Base-by-base conservation (phyloP, 2,329 filamentous ascomycete species). In the Cercospora citrullina region DNA sequence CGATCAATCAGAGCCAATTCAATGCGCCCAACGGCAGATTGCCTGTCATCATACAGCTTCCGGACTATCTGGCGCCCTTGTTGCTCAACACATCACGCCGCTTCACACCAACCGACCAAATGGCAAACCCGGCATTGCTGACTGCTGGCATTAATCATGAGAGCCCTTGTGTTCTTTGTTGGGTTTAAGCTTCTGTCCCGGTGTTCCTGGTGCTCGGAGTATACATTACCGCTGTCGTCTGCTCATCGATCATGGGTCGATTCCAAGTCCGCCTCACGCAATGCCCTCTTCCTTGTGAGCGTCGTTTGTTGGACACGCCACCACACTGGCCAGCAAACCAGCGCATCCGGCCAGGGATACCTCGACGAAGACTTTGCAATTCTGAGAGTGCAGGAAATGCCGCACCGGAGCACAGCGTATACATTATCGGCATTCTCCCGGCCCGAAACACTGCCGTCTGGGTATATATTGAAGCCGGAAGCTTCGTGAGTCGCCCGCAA, bases 111-210 rank as follows among this genome's bases (percentile, higher is more conserved):
- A 33, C 55, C 26, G 55, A 10, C 31, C 28, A 42, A 31, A 36
- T 10, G 16, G 31, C 28, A 36, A 59, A 21, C 28, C 55, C 31
- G 55, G 55, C 30, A 59, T 21, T 59, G 30, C 55, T 21, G 31
- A 31, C 28, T 59, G 55, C 55, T 36, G 55, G 28, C 55, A 36
- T 55, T n/a, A n/a, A 28, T 55, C 55, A 59, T 31, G n/a, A 31
- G 31, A 8, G 31, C 55, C 55, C 55, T 36, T 59, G 55, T 14
- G 21, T 23, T 31, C 28, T n/a, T 33, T 59, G 30, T 59, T 36
- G 55, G 55, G 26, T 33, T 59, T 59, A 59, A 59, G 55, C 55
- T 59, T 28, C 31, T 59, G 28, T 59, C 55, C 55, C 55, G 55
- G 23, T 36, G 55, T 36, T 59, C 55, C 55, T 59, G 55, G 28